Evolutionary conservation across 2,329 filamentous ascomycete genomes (phyloP).

Genomic region (Ceratocystis smalleyi): DNA sequence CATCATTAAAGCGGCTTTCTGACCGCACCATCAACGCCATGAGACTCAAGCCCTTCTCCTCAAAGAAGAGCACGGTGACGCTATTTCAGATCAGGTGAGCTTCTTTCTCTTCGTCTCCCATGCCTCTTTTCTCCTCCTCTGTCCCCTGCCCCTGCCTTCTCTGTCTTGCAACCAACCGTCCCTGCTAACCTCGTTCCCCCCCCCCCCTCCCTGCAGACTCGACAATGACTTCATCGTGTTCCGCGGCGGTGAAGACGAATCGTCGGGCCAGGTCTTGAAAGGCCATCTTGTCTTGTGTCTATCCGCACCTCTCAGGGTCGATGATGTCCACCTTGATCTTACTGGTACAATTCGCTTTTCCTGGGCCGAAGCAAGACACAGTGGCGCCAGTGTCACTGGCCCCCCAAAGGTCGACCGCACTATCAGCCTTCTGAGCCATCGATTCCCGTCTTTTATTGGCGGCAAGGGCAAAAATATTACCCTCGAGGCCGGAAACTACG

Average conservation of each 20-base stretch:
- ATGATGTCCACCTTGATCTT: constrained; percentile 57
- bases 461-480: constrained; percentile 40
- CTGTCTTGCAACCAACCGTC: not conserved
- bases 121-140: not conserved
- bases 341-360: constrained; percentile 50
- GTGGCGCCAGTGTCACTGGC: constrained; percentile 9
- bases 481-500: constrained; percentile 61
- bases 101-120: not conserved
- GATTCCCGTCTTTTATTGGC: constrained; percentile 51
- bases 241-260: constrained; percentile 58
- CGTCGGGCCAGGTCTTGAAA: constrained; percentile 57
- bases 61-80: constrained; percentile 16
- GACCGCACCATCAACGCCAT: constrained; percentile 1
- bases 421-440: constrained; percentile 48
- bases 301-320: constrained; percentile 50
- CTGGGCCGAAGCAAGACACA: constrained; percentile 13
- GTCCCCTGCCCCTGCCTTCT: not conserved
- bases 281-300: constrained; percentile 61
- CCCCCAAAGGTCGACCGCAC: constrained; percentile 43
- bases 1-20: not conserved
- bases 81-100: constrained; percentile 16
- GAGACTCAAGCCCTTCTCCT: constrained; percentile 17
- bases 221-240: constrained; percentile 69
- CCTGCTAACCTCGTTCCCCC: not conserved
- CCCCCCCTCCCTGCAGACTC: constrained; percentile 35